A percentile compares a stretch with the other conserved stretches of the same genome.
These are phyloP conservation scores for Fonticula alba DNA, from an alignment of 78 protist genomes.

Conservation along the genomic window DNA sequence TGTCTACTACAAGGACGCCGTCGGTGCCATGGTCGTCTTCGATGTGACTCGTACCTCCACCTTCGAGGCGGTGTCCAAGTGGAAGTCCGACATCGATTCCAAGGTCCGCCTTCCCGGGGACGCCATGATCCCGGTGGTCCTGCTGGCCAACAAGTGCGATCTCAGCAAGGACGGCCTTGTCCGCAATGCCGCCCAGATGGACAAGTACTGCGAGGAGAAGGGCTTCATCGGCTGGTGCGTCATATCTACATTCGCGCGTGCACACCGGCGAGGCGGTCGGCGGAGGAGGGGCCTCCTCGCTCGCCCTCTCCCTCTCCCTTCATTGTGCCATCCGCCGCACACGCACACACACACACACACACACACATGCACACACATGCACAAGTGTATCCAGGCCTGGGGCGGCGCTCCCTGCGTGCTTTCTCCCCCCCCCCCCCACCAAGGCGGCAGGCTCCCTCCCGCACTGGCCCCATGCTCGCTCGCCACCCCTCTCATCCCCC, in stretches of 20 bases:
- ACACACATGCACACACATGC: not conserved
- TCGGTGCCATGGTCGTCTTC: constrained; percentile 79
- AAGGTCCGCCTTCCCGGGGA: constrained; percentile 22
- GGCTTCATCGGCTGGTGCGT: constrained; percentile 62
- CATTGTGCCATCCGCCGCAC: not conserved
- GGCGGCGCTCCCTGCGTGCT: not conserved
- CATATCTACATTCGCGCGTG: not conserved
- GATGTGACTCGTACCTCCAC: constrained; percentile 58
- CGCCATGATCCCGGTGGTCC: constrained; percentile 62
- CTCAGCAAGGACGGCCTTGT: constrained; percentile 32
- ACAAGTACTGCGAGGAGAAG: constrained; percentile 47
- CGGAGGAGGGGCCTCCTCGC: no score
- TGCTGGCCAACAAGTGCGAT: constrained; percentile 74
- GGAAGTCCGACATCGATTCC: constrained; percentile 71
- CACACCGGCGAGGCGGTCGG: not conserved
- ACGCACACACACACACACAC: not conserved
- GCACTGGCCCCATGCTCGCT: no score
- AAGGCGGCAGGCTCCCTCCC: no score
- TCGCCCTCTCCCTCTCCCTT: not conserved
- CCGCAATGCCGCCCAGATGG: constrained; percentile 50
- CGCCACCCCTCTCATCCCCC: no score
- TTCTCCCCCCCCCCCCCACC: no score
- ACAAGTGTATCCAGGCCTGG: not conserved
- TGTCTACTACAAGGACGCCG: constrained; percentile 82
- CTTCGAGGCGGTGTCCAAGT: constrained; percentile 61